Evolutionary conservation across 2,329 filamentous ascomycete species (phyloP), one percentile per base, ranked within the genome.

Genomic region (Penicillium sp.): DNA sequence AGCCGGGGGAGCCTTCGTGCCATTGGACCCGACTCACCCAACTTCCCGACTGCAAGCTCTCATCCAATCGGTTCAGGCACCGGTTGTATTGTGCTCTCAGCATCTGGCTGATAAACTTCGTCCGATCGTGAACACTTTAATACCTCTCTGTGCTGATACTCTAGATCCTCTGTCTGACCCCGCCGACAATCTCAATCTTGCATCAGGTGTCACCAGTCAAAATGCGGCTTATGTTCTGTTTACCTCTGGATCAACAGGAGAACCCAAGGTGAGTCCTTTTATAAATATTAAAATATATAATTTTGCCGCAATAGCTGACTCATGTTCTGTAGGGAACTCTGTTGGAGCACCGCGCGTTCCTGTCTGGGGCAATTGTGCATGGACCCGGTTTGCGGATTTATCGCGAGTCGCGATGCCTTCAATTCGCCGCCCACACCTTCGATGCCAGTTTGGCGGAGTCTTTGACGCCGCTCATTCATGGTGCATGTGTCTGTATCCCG

Each of bases 401-500:
- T 31, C 70, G 77, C 0, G 71, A 79, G 0, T 84, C 84, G 15
- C 78, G 88, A 5, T 81, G 85, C 6, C 78, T 87, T 66, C 81
- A 85, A 59, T 79, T 83, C 52, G 83, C 82, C 0, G 81, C 81
- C 3, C 82, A 81, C 66, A 81, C 81, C 17, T 82, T 83, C 55
- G 83, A 86, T 64, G 77, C 82, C n/a, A 79, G 80, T 50, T 69
- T 86, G 49, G 71, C 78, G 1, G 84, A 86, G 62, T 76, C 82
- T 1, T 77, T 86, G 57, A 81, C 79, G 0, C 79, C 83, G 0
- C 73, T 87, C 13, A 75, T 82, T 4, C 70, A 79, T 35, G 86
- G 86, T 5, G 85, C 80, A 0, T 86, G 82, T 47, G 77, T 87
- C 9, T 87, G 85, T 52, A 76, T 88, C 2, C 84, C 85, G 0